These are phyloP conservation scores for Leptomonas pyrrhocoris DNA, from an alignment of 208 protist species.

Conservation along the genomic window DNA sequence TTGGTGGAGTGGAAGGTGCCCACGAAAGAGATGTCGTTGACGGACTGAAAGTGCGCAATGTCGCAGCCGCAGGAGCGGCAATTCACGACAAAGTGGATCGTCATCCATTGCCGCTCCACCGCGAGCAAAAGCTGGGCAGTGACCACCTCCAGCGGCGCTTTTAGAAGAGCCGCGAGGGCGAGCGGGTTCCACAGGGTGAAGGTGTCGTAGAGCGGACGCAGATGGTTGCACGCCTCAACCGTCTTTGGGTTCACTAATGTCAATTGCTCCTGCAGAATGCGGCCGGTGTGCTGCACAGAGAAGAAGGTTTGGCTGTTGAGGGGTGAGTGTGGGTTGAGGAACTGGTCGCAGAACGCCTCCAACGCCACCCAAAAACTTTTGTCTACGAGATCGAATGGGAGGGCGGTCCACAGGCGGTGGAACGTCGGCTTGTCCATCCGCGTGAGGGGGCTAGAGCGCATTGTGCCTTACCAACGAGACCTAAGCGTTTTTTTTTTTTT, in stretches of 20 bases:
- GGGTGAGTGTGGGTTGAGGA: constrained; percentile 44
- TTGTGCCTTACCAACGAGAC: background rate
- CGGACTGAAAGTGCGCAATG: constrained; percentile 52
- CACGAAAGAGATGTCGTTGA: constrained; percentile 69
- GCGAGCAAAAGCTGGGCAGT: constrained; percentile 81
- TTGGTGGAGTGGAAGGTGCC: constrained; percentile 73
- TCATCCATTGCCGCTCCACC: constrained; percentile 62
- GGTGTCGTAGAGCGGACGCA: constrained; percentile 57
- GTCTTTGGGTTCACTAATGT: constrained; percentile 35
- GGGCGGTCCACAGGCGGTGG: constrained; percentile 49
- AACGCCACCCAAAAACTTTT: constrained; percentile 69
- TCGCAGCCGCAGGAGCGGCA: constrained; percentile 83
- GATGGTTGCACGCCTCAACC: constrained; percentile 49
- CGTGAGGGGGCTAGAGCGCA: constrained; percentile 3
- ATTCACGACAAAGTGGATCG: constrained; percentile 64
- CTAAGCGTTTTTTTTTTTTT: background rate
- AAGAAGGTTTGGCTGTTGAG: constrained; percentile 62
- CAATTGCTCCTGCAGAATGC: constrained; percentile 39
- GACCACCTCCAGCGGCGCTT: constrained; percentile 55
- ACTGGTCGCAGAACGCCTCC: constrained; percentile 56
- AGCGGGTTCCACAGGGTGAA: constrained; percentile 84
- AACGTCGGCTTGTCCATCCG: constrained; percentile 42
- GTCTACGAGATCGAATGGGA: constrained; percentile 56
- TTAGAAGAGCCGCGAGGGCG: constrained; percentile 53
- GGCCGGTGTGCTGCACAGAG: constrained; percentile 42